phyloP scores from a whole-genome alignment of 1,139 yeast species.

The Yamadazyma kanchanaburiensis region DNA sequence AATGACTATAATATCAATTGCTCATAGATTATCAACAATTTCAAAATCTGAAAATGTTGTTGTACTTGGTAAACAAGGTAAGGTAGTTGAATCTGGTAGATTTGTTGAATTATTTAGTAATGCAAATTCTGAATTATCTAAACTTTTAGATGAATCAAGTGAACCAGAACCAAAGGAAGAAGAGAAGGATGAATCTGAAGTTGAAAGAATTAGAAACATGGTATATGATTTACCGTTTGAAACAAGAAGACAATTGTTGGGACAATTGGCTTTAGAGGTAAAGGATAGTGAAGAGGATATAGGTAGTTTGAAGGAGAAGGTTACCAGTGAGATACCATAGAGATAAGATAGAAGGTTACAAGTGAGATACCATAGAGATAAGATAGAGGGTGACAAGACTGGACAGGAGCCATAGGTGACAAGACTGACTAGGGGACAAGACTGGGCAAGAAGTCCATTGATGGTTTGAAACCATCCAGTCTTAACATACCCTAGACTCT shows the following conservation, averaged over 20 bases:
- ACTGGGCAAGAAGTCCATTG: no score
- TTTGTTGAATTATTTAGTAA: slow-evolving; percentile 42
- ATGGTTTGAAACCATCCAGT: no score
- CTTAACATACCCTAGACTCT: no score
- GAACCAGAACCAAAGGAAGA: slow-evolving; percentile 7
- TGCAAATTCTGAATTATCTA: slow-evolving; percentile 42
- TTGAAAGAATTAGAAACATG: slow-evolving; percentile 29
- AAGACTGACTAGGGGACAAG: no score
- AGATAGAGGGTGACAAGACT: slow-evolving; percentile 2
- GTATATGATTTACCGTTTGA: slow-evolving; percentile 40
- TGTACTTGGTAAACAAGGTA: slow-evolving; percentile 47
- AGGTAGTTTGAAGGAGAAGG: slow-evolving; percentile 7
- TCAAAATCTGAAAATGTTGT: slow-evolving; percentile 53
- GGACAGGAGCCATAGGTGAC: no score
- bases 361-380: slow-evolving; percentile 3
- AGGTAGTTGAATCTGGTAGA: slow-evolving; percentile 41
- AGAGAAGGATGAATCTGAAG: slow-evolving; percentile 16
- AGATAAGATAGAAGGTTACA: slow-evolving; percentile 1
- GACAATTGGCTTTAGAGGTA: slow-evolving; percentile 24
- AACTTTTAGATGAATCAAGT: slow-evolving; percentile 40
- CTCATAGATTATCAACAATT: slow-evolving; percentile 85
- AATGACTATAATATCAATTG: slow-evolving; percentile 85
- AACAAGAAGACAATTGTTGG: slow-evolving; percentile 26
- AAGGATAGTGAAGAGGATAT: slow-evolving; percentile 14
- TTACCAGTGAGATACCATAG: slow-evolving; percentile 4